Base-by-base conservation (phyloP, 768 basidiomycete genomes). In the Crepidotus variabilis region DNA sequence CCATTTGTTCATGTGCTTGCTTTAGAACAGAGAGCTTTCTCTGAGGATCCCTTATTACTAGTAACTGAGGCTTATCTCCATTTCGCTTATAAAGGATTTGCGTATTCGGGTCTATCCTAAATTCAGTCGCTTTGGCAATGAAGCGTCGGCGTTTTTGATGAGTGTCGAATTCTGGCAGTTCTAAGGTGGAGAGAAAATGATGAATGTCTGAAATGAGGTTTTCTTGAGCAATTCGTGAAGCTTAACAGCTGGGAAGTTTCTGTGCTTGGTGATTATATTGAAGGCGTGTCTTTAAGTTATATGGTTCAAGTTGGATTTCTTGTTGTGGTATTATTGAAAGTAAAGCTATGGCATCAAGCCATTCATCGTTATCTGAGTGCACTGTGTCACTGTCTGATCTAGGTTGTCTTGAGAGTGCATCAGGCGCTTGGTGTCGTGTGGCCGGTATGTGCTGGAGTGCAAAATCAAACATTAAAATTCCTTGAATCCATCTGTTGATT, bases 401-500 rank as follows among this genome's bases (percentile, higher is more conserved):
- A 6, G 33, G 48, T 21, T 68, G 4, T 50, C 39, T 2, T 14
- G 70, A 69, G 2, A 71, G 56, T 2, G 61, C 55, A 51, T 64
- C 63, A 10, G 61, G 57, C 18, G 53, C 55, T 34, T 24, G 9
- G 55, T 59, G 51, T 24, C 14, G 10, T 24, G 54, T n/a, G 3
- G 58, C 48, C 35, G 68, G 52, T 56, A 66, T 64, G 36, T 71
- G 70, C 0, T 54, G 34, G 0, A 72, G 57, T 16, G 49, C 50
- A 56, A 71, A 70, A 20, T 61, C 23, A 52, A 72, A 72, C 18
- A 66, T 32, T 1, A 69, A 57, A 28, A 72, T 67, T 2, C 51
- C 63, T 1, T 59, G 58, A 32, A 70, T 68, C 71, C 70, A 71
- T 4, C 65, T 52, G 57, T 71, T 69, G 2, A 71, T 64, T 1